phyloP scores from a whole-genome alignment of 148 eudicot genomes.

The Spergularia bocconei region DNA sequence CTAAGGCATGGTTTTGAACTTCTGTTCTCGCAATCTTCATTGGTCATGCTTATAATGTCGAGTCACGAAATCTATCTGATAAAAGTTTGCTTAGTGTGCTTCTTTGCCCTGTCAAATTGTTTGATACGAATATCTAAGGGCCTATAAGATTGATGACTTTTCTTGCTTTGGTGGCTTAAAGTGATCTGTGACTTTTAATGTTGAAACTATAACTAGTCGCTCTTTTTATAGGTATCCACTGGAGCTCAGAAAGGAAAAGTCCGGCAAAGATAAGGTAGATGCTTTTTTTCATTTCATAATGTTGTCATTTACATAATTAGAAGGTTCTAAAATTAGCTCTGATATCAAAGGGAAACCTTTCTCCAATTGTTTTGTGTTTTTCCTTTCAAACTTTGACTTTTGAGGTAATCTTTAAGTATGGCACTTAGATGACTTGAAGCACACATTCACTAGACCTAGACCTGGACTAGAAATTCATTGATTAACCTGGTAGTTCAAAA shows the following conservation, averaged over 20 bases:
- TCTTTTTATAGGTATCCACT: constrained; percentile 70
- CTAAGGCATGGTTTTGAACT: not conserved
- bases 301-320: not conserved
- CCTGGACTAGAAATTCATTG: not conserved
- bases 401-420: too few relatives aligned
- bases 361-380: not conserved
- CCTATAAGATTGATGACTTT: not conserved
- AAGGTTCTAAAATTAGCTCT: not conserved
- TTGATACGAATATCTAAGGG: not conserved
- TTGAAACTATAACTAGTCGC: constrained; percentile 2
- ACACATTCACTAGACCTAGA: not conserved
- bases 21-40: not conserved
- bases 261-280: constrained; percentile 78
- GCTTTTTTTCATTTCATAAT: not conserved
- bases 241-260: constrained; percentile 93
- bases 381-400: not conserved
- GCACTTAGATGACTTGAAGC: not conserved
- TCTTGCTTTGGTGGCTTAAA: constrained; percentile 1
- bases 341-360: not conserved
- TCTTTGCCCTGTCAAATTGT: not conserved
- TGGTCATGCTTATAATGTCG: constrained; percentile 5
- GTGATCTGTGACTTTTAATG: not conserved
- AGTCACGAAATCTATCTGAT: not conserved
- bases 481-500: not conserved
- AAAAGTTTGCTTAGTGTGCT: not conserved